Evolutionary conservation across 2,329 filamentous ascomycete genomes (phyloP).

Genomic region (Trichoderma semiorbis): DNA sequence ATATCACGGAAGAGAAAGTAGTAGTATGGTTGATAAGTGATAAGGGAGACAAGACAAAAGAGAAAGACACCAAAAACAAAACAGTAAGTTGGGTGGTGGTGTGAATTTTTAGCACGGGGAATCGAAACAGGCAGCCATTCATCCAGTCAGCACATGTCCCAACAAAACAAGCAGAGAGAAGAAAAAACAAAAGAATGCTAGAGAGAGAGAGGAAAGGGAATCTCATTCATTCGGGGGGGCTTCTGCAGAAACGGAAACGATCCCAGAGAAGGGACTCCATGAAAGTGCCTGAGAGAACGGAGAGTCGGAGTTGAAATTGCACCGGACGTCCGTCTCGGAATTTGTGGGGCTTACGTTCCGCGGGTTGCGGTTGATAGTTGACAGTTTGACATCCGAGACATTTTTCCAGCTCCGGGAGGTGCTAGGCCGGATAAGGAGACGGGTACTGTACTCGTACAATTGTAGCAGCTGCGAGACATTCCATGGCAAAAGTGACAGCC

Average conservation of each 20-base stretch:
- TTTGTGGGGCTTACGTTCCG: not conserved
- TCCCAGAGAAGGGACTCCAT: not conserved
- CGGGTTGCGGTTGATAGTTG: not conserved
- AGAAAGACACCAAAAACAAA: not conserved
- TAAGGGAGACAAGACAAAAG: not conserved
- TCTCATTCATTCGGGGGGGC: not conserved
- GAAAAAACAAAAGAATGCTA: not conserved
- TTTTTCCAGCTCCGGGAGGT: conserved; percentile 3
- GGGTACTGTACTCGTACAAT: no score
- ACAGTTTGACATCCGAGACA: not conserved
- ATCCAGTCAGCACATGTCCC: not conserved
- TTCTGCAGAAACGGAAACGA: not conserved
- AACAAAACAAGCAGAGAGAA: not conserved
- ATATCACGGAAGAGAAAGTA: not conserved
- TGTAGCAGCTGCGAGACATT: not conserved
- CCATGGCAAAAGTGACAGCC: not conserved
- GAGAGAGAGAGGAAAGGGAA: not conserved
- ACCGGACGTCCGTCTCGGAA: conserved; percentile 28
- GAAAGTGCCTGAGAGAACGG: not conserved
- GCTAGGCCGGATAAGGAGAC: not conserved
- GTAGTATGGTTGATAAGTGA: not conserved
- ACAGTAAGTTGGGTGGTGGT: not conserved
- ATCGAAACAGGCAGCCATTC: not conserved
- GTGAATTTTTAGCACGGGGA: not conserved
- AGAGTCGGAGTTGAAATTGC: conserved; percentile 22